Evolutionary conservation across 2,329 filamentous ascomycete species (phyloP).

Genomic region (Stylonectria norvegica): DNA sequence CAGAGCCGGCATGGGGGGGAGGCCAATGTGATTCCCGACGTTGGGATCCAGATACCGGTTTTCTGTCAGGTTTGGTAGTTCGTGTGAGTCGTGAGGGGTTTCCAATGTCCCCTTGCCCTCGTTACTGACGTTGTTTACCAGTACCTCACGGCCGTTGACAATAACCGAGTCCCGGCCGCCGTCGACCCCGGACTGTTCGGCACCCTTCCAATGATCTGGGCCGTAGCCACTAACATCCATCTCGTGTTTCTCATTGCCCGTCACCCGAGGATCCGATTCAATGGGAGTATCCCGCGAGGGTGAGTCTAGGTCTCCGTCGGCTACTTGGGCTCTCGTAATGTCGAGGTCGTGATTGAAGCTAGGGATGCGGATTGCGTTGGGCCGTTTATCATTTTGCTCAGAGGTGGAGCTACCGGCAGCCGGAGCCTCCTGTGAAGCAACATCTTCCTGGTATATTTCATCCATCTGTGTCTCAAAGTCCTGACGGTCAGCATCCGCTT

Average conservation of each 20-base stretch:
- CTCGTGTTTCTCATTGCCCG: conserved; percentile 58
- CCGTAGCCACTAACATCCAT: conserved; percentile 78
- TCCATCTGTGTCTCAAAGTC: conserved; percentile 59
- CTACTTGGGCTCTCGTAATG: conserved; percentile 47
- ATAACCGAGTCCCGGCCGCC: conserved; percentile 69
- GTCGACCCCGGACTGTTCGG: conserved; percentile 58
- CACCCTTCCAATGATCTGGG: conserved; percentile 67
- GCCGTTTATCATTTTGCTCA: conserved; percentile 34
- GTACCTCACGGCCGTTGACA: conserved; percentile 65
- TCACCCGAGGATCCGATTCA: conserved; percentile 40
- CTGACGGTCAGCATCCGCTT: conserved; percentile 60
- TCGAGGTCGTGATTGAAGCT: conserved; percentile 71
- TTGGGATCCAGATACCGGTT: conserved; percentile 32
- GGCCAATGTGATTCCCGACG: conserved; percentile 41
- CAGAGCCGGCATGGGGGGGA: conserved; percentile 58
- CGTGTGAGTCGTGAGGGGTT: conserved; percentile 34
- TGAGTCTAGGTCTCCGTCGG: conserved; percentile 26
- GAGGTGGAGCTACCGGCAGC: conserved; percentile 5
- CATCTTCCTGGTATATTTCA: conserved; percentile 55
- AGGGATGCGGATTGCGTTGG: conserved; percentile 23
- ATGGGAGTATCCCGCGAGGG: conserved; percentile 19
- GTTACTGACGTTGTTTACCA: conserved; percentile 60
- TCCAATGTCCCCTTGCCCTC: conserved; percentile 62
- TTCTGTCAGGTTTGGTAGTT: conserved; percentile 23
- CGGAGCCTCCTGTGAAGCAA: conserved; percentile 22